Evolutionary conservation across 2,329 filamentous ascomycete genomes (phyloP).

Genomic region (Penicillium palitans): DNA sequence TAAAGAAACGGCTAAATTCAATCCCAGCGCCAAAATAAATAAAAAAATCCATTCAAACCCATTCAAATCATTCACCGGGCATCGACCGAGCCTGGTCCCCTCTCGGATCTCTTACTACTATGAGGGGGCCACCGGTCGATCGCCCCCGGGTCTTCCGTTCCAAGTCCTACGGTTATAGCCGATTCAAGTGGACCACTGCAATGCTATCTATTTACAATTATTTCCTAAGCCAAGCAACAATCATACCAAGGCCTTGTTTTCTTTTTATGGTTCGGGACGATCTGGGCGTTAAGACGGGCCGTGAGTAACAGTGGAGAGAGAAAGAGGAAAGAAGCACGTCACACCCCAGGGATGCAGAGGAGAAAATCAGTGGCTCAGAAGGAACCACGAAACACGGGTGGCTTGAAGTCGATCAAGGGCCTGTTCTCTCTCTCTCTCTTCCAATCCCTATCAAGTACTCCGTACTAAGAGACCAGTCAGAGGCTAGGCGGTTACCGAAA

Average conservation of each 20-base stretch:
- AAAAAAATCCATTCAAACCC: neutral
- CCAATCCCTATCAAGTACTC: conserved; percentile 19
- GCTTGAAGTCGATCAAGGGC: conserved; percentile 30
- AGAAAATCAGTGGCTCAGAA: conserved; percentile 25
- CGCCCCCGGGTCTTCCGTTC: neutral
- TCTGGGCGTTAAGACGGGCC: conserved; percentile 15
- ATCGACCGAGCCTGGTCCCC: neutral
- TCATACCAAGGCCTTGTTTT: neutral
- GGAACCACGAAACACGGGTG: conserved; percentile 29
- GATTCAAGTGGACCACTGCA: neutral
- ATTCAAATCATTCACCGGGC: conserved; percentile 2
- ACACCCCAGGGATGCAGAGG: conserved; percentile 18
- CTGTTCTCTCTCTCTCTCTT: conserved; percentile 22
- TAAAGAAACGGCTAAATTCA: neutral
- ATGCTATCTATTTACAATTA: neutral
- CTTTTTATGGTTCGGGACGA: conserved; percentile 13
- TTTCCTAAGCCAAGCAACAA: neutral
- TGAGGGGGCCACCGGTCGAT: conserved; percentile 3
- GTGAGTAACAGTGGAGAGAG: conserved; percentile 22
- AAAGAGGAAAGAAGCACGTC: conserved; percentile 14
- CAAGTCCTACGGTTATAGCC: neutral
- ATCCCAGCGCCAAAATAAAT: neutral
- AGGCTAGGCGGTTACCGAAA: conserved; percentile 21
- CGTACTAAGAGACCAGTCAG: conserved; percentile 1
- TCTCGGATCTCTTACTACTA: conserved; percentile 3